A percentile compares a stretch with the other conserved stretches of the same genome.
Evolutionary conservation across 768 basidiomycete species (phyloP).

Genomic region (Lactarius trivialis): DNA sequence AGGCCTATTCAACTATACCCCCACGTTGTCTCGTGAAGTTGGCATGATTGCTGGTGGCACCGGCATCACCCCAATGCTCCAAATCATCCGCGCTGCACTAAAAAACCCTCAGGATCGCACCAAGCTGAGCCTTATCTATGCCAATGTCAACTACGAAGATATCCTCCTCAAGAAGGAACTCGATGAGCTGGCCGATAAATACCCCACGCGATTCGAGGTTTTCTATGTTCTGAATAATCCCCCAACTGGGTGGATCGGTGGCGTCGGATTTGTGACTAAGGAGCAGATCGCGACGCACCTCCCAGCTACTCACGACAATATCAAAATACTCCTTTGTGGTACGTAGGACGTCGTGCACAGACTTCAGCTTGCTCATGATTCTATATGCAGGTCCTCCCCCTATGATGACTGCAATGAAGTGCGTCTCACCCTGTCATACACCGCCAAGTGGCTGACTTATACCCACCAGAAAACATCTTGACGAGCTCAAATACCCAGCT

Average conservation of each 20-base stretch:
- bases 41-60: slow-evolving; percentile 99
- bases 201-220: slow-evolving; percentile 67
- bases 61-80: slow-evolving; percentile 98
- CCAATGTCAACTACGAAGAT: slow-evolving; percentile 89
- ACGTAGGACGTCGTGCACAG: slow-evolving; percentile 25
- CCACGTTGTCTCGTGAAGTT: slow-evolving; percentile 65
- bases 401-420: slow-evolving; percentile 78
- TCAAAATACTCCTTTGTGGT: slow-evolving; percentile 87
- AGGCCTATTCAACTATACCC: slow-evolving; percentile 84
- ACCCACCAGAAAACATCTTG: slow-evolving; percentile 70
- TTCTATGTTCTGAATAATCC: slow-evolving; percentile 95
- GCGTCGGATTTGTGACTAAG: slow-evolving; percentile 88
- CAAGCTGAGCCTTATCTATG: slow-evolving; percentile 83
- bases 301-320: slow-evolving; percentile 56
- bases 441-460: slow-evolving; percentile 17
- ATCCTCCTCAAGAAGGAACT: slow-evolving; percentile 88
- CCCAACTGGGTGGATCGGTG: slow-evolving; percentile 78
- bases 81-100: slow-evolving; percentile 91
- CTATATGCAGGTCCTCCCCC: slow-evolving; percentile 54
- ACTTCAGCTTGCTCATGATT: not conserved
- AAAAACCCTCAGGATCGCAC: slow-evolving; percentile 85
- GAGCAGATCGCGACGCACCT: slow-evolving; percentile 83
- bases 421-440: slow-evolving; percentile 27
- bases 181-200: slow-evolving; percentile 61
- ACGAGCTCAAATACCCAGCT: slow-evolving; percentile 78